Percentiles rank a stretch among this genome's conserved stretches.
These are phyloP conservation scores for Lactifluus rugatus DNA, from an alignment of 768 basidiomycete genomes.

Conservation along the genomic window DNA sequence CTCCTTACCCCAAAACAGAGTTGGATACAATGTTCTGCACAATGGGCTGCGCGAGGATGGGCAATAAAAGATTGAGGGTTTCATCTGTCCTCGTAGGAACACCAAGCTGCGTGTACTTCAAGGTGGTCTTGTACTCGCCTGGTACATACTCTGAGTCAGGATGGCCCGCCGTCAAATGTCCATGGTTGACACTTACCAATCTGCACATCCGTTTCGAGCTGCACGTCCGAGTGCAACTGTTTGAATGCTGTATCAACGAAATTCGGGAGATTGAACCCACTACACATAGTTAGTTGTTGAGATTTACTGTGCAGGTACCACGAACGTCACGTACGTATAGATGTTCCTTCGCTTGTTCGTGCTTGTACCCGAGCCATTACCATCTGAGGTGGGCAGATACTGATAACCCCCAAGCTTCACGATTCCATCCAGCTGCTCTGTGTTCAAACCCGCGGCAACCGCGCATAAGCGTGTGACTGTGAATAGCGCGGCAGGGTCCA, in stretches of 20 bases:
- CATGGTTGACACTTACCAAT: slow-evolving; percentile 36
- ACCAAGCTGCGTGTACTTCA: slow-evolving; percentile 48
- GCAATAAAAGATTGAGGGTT: slow-evolving; percentile 53
- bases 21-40: slow-evolving; percentile 61
- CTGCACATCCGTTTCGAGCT: slow-evolving; percentile 41
- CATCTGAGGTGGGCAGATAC: slow-evolving; percentile 33
- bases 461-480: slow-evolving; percentile 60
- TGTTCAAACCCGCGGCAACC: slow-evolving; percentile 50
- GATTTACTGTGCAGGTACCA: background rate
- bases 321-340: slow-evolving; percentile 38
- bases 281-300: slow-evolving; percentile 23
- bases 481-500: slow-evolving; percentile 59
- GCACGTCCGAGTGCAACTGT: slow-evolving; percentile 50
- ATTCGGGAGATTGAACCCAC: slow-evolving; percentile 50
- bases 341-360: slow-evolving; percentile 34
- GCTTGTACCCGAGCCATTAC: slow-evolving; percentile 23
- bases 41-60: slow-evolving; percentile 61
- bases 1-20: slow-evolving; percentile 41
- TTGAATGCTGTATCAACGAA: slow-evolving; percentile 62
- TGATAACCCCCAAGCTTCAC: slow-evolving; percentile 57
- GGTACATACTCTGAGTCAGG: background rate
- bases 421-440: slow-evolving; percentile 54
- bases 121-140: slow-evolving; percentile 56
- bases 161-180: background rate
- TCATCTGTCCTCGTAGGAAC: slow-evolving; percentile 54